Conservation (phyloP, 106 monocot genomes). For the Phalaenopsis aphrodite region DNA sequence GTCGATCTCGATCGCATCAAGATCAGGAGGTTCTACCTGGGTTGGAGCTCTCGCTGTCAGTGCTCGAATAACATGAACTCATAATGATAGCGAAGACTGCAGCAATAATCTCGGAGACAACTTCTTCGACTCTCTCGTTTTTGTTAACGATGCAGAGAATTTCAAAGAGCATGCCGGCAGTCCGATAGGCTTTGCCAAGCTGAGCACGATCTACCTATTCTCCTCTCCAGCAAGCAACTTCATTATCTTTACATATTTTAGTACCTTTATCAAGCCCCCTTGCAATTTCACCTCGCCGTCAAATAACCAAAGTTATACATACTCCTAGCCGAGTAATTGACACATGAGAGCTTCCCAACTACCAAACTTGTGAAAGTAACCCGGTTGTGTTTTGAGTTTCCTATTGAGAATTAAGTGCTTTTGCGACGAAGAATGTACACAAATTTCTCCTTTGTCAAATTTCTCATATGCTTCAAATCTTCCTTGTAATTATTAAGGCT, state of each 20-base stretch:
- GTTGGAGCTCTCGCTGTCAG: constrained; percentile 3
- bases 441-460: constrained; percentile 43
- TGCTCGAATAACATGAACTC: neutral
- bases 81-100: neutral
- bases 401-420: constrained; percentile 36
- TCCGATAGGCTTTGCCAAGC: too few relatives aligned
- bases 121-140: too few relatives aligned
- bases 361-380: constrained; percentile 40
- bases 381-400: constrained; percentile 44
- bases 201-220: too few relatives aligned
- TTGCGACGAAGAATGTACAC: constrained; percentile 43
- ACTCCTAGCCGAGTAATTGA: constrained; percentile 43
- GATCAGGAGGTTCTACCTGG: constrained; percentile 31
- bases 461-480: constrained; percentile 42
- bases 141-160: too few relatives aligned
- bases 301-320: neutral
- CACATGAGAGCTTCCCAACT: constrained; percentile 52
- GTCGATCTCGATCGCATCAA: constrained; percentile 38
- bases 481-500: constrained; percentile 38
- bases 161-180: constrained; percentile 39
- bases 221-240: too few relatives aligned
- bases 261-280: too few relatives aligned
- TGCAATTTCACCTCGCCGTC: too few relatives aligned
- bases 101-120: neutral
- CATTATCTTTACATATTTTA: too few relatives aligned